These are phyloP conservation scores for Castanopsis chinensis DNA, from an alignment of 306 rosid species.

Conservation along the genomic window DNA sequence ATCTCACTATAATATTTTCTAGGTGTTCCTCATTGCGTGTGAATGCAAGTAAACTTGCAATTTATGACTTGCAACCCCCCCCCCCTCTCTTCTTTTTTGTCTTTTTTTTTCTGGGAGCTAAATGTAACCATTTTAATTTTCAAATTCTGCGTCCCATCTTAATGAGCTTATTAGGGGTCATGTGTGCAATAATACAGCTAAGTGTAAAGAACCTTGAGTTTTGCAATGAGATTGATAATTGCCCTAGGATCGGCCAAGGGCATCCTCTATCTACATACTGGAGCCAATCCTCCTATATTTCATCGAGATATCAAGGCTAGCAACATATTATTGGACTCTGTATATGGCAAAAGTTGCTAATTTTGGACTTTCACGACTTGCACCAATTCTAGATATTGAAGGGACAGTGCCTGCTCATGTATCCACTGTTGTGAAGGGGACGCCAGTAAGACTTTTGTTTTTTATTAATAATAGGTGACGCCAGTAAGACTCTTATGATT, in stretches of 20 bases:
- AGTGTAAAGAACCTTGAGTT: slow-evolving; percentile 40
- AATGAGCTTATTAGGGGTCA: neutral
- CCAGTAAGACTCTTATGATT: slow-evolving; percentile 48
- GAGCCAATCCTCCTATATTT: slow-evolving; percentile 92
- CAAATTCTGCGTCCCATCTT: neutral
- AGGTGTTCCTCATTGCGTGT: no score
- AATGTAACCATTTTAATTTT: no score
- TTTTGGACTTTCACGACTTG: slow-evolving; percentile 88
- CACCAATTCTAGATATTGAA: slow-evolving; percentile 58
- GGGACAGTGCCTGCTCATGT: slow-evolving; percentile 60
- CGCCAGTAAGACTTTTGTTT: slow-evolving; percentile 57
- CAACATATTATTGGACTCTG: slow-evolving; percentile 78
- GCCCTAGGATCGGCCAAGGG: slow-evolving; percentile 89
- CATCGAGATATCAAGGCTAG: slow-evolving; percentile 91
- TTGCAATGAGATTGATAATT: slow-evolving; percentile 56
- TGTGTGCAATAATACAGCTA: slow-evolving; percentile 44
- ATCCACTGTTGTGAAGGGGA: slow-evolving; percentile 89
- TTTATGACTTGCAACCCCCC: no score
- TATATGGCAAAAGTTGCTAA: slow-evolving; percentile 77
- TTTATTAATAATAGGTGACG: slow-evolving; percentile 44
- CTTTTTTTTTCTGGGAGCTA: no score
- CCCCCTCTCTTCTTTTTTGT: no score
- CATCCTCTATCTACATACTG: slow-evolving; percentile 80
- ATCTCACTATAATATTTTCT: no score
- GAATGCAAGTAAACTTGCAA: no score